These are phyloP conservation scores for Kwoniella bestiolae DNA, from an alignment of 768 basidiomycete genomes.

Conservation along the genomic window DNA sequence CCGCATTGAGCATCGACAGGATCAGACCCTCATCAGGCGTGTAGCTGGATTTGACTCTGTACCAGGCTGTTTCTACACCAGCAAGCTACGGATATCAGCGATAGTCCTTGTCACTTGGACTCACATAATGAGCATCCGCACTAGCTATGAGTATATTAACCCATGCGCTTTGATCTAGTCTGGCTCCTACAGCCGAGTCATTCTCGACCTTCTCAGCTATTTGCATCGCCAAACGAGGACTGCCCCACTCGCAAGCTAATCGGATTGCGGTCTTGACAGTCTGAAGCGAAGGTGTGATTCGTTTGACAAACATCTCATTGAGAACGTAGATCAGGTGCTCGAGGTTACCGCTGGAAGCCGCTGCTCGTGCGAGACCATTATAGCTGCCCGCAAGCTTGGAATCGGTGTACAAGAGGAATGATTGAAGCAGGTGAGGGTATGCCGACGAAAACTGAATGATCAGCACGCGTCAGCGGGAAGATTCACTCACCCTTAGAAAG, in stretches of 20 bases:
- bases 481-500: constrained; percentile 64
- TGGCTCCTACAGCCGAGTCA: constrained; percentile 61
- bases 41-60: constrained; percentile 63
- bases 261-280: constrained; percentile 64
- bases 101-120: constrained; percentile 52
- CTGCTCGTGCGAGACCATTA: constrained; percentile 64
- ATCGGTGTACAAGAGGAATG: constrained; percentile 62
- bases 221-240: constrained; percentile 73
- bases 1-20: constrained; percentile 70
- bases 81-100: constrained; percentile 63
- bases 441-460: constrained; percentile 50
- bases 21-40: constrained; percentile 77
- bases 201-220: constrained; percentile 68
- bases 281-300: constrained; percentile 63
- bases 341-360: constrained; percentile 63
- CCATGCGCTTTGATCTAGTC: constrained; percentile 66
- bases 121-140: constrained; percentile 70
- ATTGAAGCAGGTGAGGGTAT: constrained; percentile 54
- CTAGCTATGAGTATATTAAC: constrained; percentile 69
- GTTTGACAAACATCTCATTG: constrained; percentile 64
- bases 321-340: constrained; percentile 71
- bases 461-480: constrained; percentile 1
- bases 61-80: constrained; percentile 70
- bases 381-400: constrained; percentile 22
- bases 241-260: constrained; percentile 64